Conservation (phyloP, 768 basidiomycete genomes). For the Naematelia aurantialba region DNA sequence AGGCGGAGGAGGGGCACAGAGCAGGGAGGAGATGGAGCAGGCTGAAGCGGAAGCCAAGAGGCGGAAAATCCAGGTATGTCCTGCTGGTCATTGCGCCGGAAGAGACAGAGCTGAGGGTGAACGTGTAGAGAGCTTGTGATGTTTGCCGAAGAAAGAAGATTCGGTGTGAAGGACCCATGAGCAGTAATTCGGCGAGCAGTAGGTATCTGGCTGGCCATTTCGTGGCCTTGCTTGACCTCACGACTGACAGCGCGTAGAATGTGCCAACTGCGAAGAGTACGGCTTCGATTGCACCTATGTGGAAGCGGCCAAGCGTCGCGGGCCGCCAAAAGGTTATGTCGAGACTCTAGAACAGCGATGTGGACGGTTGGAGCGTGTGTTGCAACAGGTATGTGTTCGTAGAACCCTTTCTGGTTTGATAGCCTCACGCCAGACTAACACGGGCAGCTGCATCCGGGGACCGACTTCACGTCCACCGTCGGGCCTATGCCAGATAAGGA, state of each 20-base stretch:
- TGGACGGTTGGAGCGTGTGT: conserved; percentile 41
- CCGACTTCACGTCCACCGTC: conserved; percentile 43
- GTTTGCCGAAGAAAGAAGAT: conserved; percentile 82
- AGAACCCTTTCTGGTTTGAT: too few species aligned
- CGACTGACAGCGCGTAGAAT: conserved; percentile 26
- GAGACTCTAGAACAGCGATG: conserved; percentile 49
- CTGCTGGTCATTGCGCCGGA: conserved; percentile 58
- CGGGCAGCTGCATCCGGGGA: conserved; percentile 41
- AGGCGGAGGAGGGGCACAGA: background rate
- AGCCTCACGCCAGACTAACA: too few species aligned
- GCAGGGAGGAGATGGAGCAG: background rate
- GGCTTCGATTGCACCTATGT: conserved; percentile 58
- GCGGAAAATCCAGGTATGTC: conserved; percentile 37
- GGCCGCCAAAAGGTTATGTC: conserved; percentile 46
- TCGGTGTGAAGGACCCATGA: conserved; percentile 57
- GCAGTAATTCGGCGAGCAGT: conserved; percentile 34
- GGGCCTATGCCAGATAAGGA: conserved; percentile 47
- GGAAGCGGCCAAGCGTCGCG: conserved; percentile 47
- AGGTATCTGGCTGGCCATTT: conserved; percentile 8
- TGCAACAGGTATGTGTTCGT: conserved; percentile 33
- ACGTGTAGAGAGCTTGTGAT: conserved; percentile 63
- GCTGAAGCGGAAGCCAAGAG: conserved; percentile 56
- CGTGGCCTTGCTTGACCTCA: too few species aligned
- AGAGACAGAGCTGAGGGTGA: background rate
- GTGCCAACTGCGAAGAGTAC: conserved; percentile 43